Conservation (phyloP, 2,329 filamentous ascomycete species). For the Balansia obtecta region DNA sequence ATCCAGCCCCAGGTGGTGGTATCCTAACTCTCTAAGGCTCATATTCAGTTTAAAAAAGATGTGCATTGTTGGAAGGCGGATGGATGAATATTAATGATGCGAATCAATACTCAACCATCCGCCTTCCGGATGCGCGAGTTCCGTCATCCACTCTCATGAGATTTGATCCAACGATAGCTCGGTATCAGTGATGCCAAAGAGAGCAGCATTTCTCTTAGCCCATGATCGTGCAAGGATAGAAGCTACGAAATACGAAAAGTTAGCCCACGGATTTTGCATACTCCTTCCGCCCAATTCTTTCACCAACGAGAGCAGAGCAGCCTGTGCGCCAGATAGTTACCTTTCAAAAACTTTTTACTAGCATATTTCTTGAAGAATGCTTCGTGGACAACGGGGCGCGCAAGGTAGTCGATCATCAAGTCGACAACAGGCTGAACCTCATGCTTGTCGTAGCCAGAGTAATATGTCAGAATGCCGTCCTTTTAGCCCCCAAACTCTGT, state of each 20-base stretch:
- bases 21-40: conserved; percentile 9
- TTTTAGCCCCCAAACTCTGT: conserved; percentile 25
- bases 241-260: conserved; percentile 40
- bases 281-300: too few relatives aligned
- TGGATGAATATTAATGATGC: conserved; percentile 3
- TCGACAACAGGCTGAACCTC: conserved; percentile 87
- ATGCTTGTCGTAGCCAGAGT: conserved; percentile 84
- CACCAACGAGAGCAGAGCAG: too few relatives aligned
- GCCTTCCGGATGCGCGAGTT: too few relatives aligned
- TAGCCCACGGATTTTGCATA: conserved; percentile 5
- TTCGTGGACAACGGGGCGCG: conserved; percentile 80
- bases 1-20: conserved; percentile 17
- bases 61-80: conserved; percentile 5
- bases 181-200: conserved; percentile 41
- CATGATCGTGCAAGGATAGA: conserved; percentile 86
- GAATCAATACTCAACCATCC: too few relatives aligned
- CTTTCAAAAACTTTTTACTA: conserved; percentile 98
- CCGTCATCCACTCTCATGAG: conserved; percentile 18
- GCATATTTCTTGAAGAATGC: conserved; percentile 99
- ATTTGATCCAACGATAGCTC: conserved; percentile 38
- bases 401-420: conserved; percentile 94
- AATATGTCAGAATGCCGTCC: conserved; percentile 79
- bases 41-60: conserved; percentile 13
- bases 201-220: conserved; percentile 67
- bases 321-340: too few relatives aligned